phyloP scores from a whole-genome alignment of 176 grass and related monocot species.

The Hordeum marinum region DNA sequence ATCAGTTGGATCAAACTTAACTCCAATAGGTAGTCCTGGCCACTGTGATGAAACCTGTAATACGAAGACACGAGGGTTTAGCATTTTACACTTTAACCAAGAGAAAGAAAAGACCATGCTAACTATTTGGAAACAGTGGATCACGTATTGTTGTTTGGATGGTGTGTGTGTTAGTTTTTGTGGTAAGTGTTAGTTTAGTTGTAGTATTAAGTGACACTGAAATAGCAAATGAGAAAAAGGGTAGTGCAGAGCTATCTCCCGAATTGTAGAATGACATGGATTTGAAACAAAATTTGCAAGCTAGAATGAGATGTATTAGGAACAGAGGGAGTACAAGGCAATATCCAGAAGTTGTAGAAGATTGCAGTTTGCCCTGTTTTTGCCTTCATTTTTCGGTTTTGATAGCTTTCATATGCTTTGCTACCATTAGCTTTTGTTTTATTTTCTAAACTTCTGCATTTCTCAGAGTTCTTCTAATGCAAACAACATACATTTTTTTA shows the following conservation, averaged over 20 bases:
- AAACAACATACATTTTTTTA: neutral
- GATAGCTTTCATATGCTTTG: neutral
- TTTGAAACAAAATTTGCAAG: too few relatives aligned
- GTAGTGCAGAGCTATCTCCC: neutral
- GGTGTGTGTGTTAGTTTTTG: neutral
- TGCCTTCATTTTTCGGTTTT: neutral
- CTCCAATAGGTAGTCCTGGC: slow-evolving; percentile 80
- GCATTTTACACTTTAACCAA: neutral
- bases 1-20: slow-evolving; percentile 93
- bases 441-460: neutral
- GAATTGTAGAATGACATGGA: neutral
- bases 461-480: neutral
- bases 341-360: neutral
- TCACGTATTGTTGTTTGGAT: neutral
- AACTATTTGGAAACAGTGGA: neutral
- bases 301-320: neutral
- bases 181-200: neutral
- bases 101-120: neutral
- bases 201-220: neutral
- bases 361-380: neutral
- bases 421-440: neutral
- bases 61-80: neutral
- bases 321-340: neutral
- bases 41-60: slow-evolving; percentile 64
- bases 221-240: neutral